phyloP scores from a whole-genome alignment of 1,284 basidiomycete species.

The Malassezia globosa region DNA sequence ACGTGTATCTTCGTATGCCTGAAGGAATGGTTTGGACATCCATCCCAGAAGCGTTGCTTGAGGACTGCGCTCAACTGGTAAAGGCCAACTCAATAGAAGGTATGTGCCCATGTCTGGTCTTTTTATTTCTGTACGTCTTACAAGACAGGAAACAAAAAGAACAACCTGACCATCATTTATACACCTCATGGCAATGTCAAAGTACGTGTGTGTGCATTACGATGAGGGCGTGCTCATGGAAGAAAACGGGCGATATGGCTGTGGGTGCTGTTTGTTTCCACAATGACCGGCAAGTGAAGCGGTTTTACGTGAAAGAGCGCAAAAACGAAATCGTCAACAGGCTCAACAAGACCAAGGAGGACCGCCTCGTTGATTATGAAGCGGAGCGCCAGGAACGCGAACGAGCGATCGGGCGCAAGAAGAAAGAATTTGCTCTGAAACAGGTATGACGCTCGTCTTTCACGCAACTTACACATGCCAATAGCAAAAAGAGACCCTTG shows the following conservation, averaged over 20 bases:
- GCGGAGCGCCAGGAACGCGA: conserved; percentile 62
- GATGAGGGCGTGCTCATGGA: no score
- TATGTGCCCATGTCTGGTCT: not conserved
- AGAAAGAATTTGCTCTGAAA: conserved; percentile 29
- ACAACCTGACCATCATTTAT: conserved; percentile 84
- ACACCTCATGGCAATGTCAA: conserved; percentile 55
- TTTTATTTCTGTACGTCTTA: no score
- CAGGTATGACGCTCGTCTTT: conserved; percentile 16
- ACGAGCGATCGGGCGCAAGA: conserved; percentile 24
- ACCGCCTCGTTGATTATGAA: conserved; percentile 67
- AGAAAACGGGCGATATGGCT: conserved; percentile 50
- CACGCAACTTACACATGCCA: no score
- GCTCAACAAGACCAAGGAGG: conserved; percentile 80
- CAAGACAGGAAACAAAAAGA: conserved; percentile 83
- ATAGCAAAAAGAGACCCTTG: conserved; percentile 24
- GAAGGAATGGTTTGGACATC: conserved; percentile 68
- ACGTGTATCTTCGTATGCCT: conserved; percentile 68
- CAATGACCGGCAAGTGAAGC: conserved; percentile 59
- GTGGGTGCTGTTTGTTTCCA: conserved; percentile 91
- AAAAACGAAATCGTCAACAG: conserved; percentile 86
- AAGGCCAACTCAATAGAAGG: conserved; percentile 96
- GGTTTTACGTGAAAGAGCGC: conserved; percentile 66
- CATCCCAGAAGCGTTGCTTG: conserved; percentile 67
- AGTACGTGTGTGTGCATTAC: conserved; percentile 9
- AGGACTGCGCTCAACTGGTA: conserved; percentile 83